phyloP scores from a whole-genome alignment of 257 asterid genomes.

The Thymus quinquecostatus region DNA sequence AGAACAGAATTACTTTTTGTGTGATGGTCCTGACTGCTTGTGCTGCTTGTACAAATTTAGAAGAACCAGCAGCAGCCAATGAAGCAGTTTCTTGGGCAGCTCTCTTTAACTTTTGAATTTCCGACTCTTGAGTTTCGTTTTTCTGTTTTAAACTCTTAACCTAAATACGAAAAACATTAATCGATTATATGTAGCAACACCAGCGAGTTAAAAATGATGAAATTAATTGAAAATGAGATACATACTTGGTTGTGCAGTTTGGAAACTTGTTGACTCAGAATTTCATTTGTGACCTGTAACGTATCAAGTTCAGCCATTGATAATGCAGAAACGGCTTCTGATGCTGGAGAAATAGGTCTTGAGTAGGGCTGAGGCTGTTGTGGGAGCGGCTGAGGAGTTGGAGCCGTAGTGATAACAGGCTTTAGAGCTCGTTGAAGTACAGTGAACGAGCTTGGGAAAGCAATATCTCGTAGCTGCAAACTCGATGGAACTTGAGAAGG shows the following conservation, averaged over 20 bases:
- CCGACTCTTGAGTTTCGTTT: slow-evolving; percentile 60
- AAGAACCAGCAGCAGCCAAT: slow-evolving; percentile 60
- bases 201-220: background rate
- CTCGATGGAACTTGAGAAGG: slow-evolving; percentile 95
- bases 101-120: slow-evolving; percentile 55
- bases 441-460: slow-evolving; percentile 88
- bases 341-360: slow-evolving; percentile 75
- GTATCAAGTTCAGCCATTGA: slow-evolving; percentile 84
- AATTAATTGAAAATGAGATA: slow-evolving; percentile 8
- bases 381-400: slow-evolving; percentile 40
- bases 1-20: slow-evolving; percentile 55
- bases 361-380: slow-evolving; percentile 58
- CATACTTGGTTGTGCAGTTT: slow-evolving; percentile 71
- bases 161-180: slow-evolving; percentile 32
- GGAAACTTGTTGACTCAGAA: slow-evolving; percentile 72
- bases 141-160: slow-evolving; percentile 63
- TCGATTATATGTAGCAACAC: background rate
- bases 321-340: slow-evolving; percentile 67
- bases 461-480: slow-evolving; percentile 77
- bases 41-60: slow-evolving; percentile 46
- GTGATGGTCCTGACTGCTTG: slow-evolving; percentile 60
- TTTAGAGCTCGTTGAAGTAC: slow-evolving; percentile 75
- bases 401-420: slow-evolving; percentile 52
- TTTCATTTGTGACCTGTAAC: slow-evolving; percentile 75
- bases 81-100: slow-evolving; percentile 51